Evolutionary conservation across 768 basidiomycete species (phyloP), one percentile per base, ranked within the genome.

Genomic region (Dendrothele bispora): DNA sequence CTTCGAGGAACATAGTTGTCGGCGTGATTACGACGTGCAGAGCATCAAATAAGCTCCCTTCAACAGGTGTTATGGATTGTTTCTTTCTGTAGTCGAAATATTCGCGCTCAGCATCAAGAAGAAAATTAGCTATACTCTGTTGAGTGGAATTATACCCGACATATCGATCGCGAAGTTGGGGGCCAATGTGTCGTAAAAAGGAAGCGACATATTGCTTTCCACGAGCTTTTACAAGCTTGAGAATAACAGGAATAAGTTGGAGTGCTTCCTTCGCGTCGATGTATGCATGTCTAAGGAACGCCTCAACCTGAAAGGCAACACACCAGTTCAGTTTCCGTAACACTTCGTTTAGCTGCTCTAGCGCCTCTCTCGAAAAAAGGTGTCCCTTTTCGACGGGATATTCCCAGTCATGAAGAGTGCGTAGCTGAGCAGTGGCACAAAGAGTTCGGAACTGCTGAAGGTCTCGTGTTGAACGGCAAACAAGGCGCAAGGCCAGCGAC

Each of bases 261-360:
- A 80, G 63, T 25, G 84, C 61, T 55, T 86, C 83, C 22, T 51
- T 56, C 22, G 76, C 60, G 53, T 83, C 80, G 14, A 82, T 64
- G 11, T 66, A 42, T 38, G 71, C 56, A 35, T 65, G 68, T 22
- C 64, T 62, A 18, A 72, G 41, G 17, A 77, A 55, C 0, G 73
- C 67, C 47, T 81, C 77, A 29, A 84, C 62, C 56, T 86, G 83
- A 53, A 84, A 86, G 1, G 80, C 74, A 15, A 87, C 68, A 39
- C 53, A 53, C 79, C 78, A 83, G 5, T 70, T 60, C 8, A 80
- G 57, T 12, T 32, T 29, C 17, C 39, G 51, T 25, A 79, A 57
- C 64, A 69, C 71, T 1, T 15, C 18, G 11, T 63, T 50, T 25
- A 75, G 65, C 30, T 56, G 39, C 2, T 58, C 49, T 39, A 78